Evolutionary conservation across 257 asterid species (phyloP).

Genomic region (Solanum dulcamara): DNA sequence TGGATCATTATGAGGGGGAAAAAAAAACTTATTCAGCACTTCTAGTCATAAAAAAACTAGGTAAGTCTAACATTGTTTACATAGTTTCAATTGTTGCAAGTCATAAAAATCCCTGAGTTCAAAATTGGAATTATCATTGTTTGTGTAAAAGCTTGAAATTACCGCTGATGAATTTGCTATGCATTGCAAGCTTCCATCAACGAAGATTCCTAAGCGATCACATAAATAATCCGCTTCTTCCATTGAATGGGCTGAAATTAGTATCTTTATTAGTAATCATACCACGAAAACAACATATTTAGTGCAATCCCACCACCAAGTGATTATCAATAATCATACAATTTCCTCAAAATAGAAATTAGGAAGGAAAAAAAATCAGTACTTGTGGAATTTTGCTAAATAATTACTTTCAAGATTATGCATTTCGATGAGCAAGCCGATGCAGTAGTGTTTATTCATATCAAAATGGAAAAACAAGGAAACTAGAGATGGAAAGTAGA

Average conservation of each 20-base stretch:
- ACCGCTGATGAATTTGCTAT: constrained; percentile 93
- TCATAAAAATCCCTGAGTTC: not conserved
- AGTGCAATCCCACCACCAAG: not conserved
- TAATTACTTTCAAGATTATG: not conserved
- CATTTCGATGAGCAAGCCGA: not conserved
- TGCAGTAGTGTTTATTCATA: not conserved
- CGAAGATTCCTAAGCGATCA: constrained; percentile 86
- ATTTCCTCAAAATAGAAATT: not conserved
- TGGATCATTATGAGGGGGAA: not conserved
- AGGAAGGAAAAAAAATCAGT: not conserved
- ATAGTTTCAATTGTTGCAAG: not conserved
- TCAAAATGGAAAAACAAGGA: not conserved
- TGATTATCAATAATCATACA: not conserved
- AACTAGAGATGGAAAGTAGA: not conserved
- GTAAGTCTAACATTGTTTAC: not conserved
- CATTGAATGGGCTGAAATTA: constrained; percentile 89
- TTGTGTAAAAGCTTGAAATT: constrained; percentile 1
- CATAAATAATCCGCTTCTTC: constrained; percentile 98
- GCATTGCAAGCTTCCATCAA: constrained; percentile 90
- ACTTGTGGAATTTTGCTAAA: not conserved
- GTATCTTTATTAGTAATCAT: not conserved
- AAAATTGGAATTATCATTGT: not conserved
- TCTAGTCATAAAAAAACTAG: not conserved
- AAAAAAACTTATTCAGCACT: not conserved
- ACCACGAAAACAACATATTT: not conserved